phyloP scores from a whole-genome alignment of 768 basidiomycete genomes.

The Sarcodon sp. region DNA sequence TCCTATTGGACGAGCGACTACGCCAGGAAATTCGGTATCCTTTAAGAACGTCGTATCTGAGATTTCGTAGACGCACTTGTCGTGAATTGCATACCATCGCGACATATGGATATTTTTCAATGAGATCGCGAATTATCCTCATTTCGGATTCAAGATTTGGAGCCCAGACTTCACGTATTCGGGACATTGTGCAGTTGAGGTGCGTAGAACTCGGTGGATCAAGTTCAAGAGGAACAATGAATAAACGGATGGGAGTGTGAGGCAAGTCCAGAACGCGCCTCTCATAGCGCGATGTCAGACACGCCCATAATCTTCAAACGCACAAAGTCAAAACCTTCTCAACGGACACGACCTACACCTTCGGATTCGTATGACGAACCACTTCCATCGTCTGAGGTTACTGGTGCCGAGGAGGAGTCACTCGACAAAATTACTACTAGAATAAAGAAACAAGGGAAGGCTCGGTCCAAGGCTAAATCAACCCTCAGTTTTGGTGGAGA shows the following conservation, averaged over 20 bases:
- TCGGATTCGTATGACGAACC: conserved; percentile 15
- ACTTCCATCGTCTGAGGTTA: conserved; percentile 6
- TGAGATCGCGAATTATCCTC: conserved; percentile 70
- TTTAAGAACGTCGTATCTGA: conserved; percentile 22
- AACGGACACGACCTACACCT: conserved; percentile 18
- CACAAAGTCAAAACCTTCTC: conserved; percentile 24
- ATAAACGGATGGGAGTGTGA: too few species aligned
- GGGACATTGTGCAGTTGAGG: conserved; percentile 34
- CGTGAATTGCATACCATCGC: conserved; percentile 63
- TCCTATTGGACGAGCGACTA: conserved; percentile 95
- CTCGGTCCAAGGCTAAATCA: conserved; percentile 48
- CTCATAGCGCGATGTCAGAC: conserved; percentile 12
- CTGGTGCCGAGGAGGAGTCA: conserved; percentile 27
- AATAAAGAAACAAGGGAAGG: conserved; percentile 57
- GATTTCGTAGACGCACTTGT: conserved; percentile 5
- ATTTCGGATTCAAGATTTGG: conserved; percentile 91
- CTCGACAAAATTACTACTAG: conserved; percentile 52
- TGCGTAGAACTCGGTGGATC: neutral
- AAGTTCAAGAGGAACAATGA: neutral
- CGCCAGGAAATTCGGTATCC: conserved; percentile 99
- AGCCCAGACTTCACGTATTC: conserved; percentile 93
- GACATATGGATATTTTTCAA: conserved; percentile 88
- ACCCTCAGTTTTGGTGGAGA: conserved; percentile 68
- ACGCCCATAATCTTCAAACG: conserved; percentile 29
- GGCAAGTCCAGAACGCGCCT: neutral